Conservation (phyloP, 2,329 filamentous ascomycete genomes). For the Xylaria sp. region DNA sequence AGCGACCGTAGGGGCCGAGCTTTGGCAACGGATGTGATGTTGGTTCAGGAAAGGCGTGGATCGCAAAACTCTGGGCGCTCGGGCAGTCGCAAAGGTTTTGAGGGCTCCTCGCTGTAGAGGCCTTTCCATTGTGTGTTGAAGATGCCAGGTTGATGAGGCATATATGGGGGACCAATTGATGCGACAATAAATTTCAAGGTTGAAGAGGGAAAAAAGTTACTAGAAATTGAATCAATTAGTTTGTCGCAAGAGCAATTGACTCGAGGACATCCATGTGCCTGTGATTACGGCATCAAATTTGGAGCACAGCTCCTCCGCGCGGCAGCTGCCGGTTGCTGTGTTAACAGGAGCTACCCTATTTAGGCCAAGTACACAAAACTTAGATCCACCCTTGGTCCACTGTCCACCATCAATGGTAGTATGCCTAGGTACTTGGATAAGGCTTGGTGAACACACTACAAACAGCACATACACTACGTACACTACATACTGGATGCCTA, state of each 20-base stretch:
- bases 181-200: neutral
- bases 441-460: neutral
- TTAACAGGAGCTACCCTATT: slow-evolving; percentile 31
- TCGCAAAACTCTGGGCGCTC: slow-evolving; percentile 10
- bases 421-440: neutral
- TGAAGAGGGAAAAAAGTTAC: neutral
- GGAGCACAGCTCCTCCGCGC: neutral
- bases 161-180: neutral
- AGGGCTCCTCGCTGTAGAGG: slow-evolving; percentile 36
- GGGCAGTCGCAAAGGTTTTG: slow-evolving; percentile 29
- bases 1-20: slow-evolving; percentile 61
- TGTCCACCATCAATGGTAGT: neutral
- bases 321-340: slow-evolving; percentile 28
- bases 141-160: neutral
- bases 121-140: slow-evolving; percentile 32
- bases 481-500: slow-evolving; percentile 14
- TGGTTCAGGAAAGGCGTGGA: slow-evolving; percentile 22
- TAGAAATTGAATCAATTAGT: neutral
- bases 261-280: neutral
- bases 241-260: neutral
- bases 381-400: neutral
- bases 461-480: too few relatives aligned
- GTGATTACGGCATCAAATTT: neutral
- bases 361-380: slow-evolving; percentile 30
- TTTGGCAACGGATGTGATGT: slow-evolving; percentile 42